Evolutionary conservation across 2,329 filamentous ascomycete genomes (phyloP), one percentile per base, ranked within the genome.

Genomic region (Trichoderma simmonsii): DNA sequence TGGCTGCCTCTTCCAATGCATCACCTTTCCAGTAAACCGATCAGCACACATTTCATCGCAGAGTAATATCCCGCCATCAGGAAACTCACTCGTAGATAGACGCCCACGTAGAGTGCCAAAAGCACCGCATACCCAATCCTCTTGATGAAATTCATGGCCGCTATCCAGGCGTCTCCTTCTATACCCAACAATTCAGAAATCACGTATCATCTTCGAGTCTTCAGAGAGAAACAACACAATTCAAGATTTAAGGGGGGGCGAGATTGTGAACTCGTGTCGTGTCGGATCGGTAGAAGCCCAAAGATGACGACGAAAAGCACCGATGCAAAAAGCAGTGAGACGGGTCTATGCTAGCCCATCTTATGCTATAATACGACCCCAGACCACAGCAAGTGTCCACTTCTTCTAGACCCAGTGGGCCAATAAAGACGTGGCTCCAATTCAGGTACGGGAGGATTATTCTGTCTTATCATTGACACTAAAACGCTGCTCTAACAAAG

Each of bases 21-120:
- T 1, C 9, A 69, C n/a, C 66, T 69, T 24, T 51, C 5, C 28
- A 15, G 12, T 2, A 11, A 68, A 6, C 4, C 8, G 3, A 18
- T 69, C 56, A 67, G 64, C 28, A 32, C n/a, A 32, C 11, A 48
- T 18, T 4, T 6, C 48, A 54, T 24, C 11, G 24, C 5, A 24
- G n/a, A 1, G 43, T 11, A 24, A 3, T 54, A 24, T 24, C 5
- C n/a, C 2, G 11, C n/a, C 3, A 51, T 12, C 28, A 59, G 11
- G 5, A 15, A 12, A 56, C 51, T 32, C 26, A 69, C 66, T 21
- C 66, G 66, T 14, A 69, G 7, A 61, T 63, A 70, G 26, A 70
- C 48, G 6, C 67, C 67, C 24, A 70, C 67, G 30, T 70, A 70
- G 15, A 70, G 39, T 48, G 59, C 67, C 59, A 70, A 63, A 70